Evolutionary conservation across 2,329 filamentous ascomycete species (phyloP), one percentile per base, ranked within the genome.

Genomic region (Colletotrichum cuscutae): DNA sequence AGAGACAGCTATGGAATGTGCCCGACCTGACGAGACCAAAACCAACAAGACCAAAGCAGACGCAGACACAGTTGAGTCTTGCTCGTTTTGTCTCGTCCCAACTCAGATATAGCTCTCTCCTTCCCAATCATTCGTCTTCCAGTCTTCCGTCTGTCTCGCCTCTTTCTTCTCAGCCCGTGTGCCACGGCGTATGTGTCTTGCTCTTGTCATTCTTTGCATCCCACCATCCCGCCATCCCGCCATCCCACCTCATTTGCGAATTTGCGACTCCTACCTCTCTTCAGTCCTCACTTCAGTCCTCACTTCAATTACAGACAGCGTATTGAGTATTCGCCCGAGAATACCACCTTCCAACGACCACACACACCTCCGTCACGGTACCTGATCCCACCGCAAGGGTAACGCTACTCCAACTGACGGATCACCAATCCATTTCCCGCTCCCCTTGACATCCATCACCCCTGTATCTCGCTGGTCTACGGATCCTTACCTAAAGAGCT

Each of bases 401-500:
- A 54, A 56, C 62, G 35, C 65, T 68, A 53, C 59, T 52, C 46
- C 49, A 26, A 24, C 46, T 35, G 71, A 61, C 71, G 60, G 60
- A 70, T 73, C 71, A 70, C 66, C 71, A 65, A 57, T 61, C 61
- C 60, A 60, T 69, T 70, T 65, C 59, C 70, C 35, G 54, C 32
- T 65, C 54, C 46, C 65, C 53, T 65, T 61, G 61, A 61, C 60
- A 49, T 49, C 60, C 61, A 22, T 37, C 56, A 30, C 28, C 60
- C 68, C 71, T 70, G 68, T 26, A 66, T 70, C 49, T 65, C 52
- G 35, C 62, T 71, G 49, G 71, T 35, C 67, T 56, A 71, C 71
- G 61, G 71, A 73, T 65, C 71, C 71, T 63, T 73, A 71, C 71
- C 60, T 24, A 70, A 65, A 73, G 56, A 61, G 61, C 71, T 62